Evolutionary conservation across 1,139 yeast species (phyloP), one percentile per base, ranked within the genome.

Genomic region (Spathaspora sp.): DNA sequence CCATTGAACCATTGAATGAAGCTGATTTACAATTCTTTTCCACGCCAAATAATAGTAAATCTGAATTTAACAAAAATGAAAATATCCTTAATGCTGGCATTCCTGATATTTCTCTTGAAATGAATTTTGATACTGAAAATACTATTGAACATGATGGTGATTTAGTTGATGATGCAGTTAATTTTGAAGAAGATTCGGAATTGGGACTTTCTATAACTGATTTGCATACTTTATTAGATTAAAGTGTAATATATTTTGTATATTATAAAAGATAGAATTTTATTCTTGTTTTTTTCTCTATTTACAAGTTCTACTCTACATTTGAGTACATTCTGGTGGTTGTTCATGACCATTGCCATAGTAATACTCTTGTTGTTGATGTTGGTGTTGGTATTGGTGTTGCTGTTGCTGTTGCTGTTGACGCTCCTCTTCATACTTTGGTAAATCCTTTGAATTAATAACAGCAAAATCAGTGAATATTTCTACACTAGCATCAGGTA

Each of bases 391-490:
- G n/a, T n/a, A n/a, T n/a, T n/a, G n/a, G n/a, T n/a, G n/a, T n/a
- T n/a, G n/a, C n/a, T n/a, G n/a, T n/a, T n/a, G 25, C 6, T 37
- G 15, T n/a, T 37, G 25, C 15, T 31, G 36, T 31, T 49, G 42
- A 20, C 15, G 43, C 7, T 63, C 60, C 13, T 57, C 61, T 23
- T 50, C 46, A n/a, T 64, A 65, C 9, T 63, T 62, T 8, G 81
- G 80, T 44, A 75, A 63, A 7, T 67, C 60, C 5, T 55, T 52
- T 9, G 51, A 52, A 5, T 59, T 54, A 2, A 68, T 60, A 11
- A 77, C 58, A 3, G 65, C 55, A 51, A 74, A 78, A 45, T 76
- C 79, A 7, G 76, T 63, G 23, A 70, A 61, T 26, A 68, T 66
- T 45, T 73, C 78, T 41, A 73, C 59, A 51, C 73, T 75, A 25